Evolutionary conservation across 768 basidiomycete species (phyloP), one percentile per base, ranked within the genome.

Genomic region (Leccinum aurantiacum): DNA sequence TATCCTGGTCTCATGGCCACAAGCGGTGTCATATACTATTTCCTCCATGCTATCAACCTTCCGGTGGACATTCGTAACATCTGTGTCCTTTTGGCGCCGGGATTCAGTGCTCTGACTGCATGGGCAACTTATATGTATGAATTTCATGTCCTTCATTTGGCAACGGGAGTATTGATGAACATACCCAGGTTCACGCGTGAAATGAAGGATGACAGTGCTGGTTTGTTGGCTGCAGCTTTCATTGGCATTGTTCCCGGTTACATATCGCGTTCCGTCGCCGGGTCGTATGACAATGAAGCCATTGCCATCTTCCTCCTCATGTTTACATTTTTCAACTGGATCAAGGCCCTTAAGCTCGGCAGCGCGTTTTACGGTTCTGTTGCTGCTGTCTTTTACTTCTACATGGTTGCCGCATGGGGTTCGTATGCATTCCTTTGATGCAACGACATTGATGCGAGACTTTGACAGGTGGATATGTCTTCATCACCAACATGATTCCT

Each of bases 341-440:
- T 99, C 74, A 93, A 91, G 67, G 95, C 97, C 25, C 79, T 98
- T 57, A 98, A 98, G 76, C 83, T 85, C 50, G 97, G 97, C 47
- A 96, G 93, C 61, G 95, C 93, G 1, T 84, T 96, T 61, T 97
- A 86, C 66, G 96, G 94, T 22, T 91, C 92, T 25, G 69, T 92
- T 44, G 88, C 97, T 49, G 97, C 95, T 17, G 77, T 98, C 3
- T 98, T 98, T 78, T 99, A 99, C 78, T 98, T 98, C 67, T 99
- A 98, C 83, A 99, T 99, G 97, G 97, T 99, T n/a, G 96, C 97
- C 55, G 97, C 97, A 31, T 99, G 97, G 97, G 97, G 96, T 90
- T 67, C 60, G 84, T 76, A 14, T 15, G 1, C 25, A 5, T 51
- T 38, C 4, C 27, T 44, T 31, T 11, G 31, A 37, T 33, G 15